phyloP scores from a whole-genome alignment of 768 basidiomycete genomes.

The Phanerochaete sordida region DNA sequence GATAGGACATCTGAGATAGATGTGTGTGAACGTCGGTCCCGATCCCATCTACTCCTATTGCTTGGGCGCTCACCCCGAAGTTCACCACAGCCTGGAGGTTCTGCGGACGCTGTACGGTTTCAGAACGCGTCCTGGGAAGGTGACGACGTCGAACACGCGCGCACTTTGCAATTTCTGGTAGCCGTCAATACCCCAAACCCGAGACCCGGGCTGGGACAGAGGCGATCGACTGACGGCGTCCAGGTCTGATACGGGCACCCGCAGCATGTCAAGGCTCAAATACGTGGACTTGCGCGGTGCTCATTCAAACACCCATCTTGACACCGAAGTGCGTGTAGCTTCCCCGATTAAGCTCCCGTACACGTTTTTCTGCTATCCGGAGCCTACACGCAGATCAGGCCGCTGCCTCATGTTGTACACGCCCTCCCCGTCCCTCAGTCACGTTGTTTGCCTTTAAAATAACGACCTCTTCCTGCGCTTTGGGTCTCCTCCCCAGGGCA shows the following conservation, averaged over 20 bases:
- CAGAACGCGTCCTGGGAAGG: background rate
- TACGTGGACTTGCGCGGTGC: background rate
- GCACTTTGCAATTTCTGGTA: background rate
- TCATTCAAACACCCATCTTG: slow-evolving; percentile 3
- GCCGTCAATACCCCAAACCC: background rate
- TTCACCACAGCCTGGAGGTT: background rate
- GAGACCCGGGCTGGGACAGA: slow-evolving; percentile 2
- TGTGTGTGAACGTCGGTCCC: slow-evolving; percentile 4
- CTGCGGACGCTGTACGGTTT: background rate
- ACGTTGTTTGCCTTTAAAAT: slow-evolving; percentile 29
- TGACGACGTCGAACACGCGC: background rate
- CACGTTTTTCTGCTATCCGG: slow-evolving; percentile 7
- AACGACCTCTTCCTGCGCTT: slow-evolving; percentile 14
- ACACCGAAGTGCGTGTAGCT: slow-evolving; percentile 10
- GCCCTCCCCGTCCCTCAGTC: slow-evolving; percentile 27
- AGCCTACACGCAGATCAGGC: slow-evolving; percentile 18
- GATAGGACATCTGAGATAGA: background rate
- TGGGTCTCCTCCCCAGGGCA: slow-evolving; percentile 20
- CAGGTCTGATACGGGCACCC: slow-evolving; percentile 14
- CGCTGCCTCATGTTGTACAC: slow-evolving; percentile 35
- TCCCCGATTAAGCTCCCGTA: slow-evolving; percentile 4
- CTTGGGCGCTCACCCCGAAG: background rate
- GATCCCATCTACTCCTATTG: slow-evolving; percentile 1
- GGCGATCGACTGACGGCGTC: slow-evolving; percentile 6
- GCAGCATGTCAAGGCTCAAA: slow-evolving; percentile 9